A percentile compares a stretch with the other conserved stretches of the same genome.
These are phyloP conservation scores for Pisolithus orientalis DNA, from an alignment of 768 basidiomycete species.

Conservation along the genomic window DNA sequence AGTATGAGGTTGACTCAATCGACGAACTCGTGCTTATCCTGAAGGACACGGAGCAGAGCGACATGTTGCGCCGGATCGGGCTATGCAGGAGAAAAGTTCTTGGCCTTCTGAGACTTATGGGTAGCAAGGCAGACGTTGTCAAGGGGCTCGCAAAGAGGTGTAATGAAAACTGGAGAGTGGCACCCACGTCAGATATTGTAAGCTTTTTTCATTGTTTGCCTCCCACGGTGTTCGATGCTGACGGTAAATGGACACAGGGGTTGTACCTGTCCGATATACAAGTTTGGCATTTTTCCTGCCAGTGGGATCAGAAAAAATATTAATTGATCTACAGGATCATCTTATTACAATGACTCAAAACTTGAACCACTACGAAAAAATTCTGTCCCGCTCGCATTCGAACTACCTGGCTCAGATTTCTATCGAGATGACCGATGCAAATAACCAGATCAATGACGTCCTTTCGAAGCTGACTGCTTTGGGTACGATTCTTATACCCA, in stretches of 20 bases:
- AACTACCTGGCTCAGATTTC: constrained; percentile 99
- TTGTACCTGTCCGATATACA: constrained; percentile 95
- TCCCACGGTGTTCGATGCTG: neutral
- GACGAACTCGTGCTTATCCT: constrained; percentile 96
- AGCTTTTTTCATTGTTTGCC: constrained; percentile 15
- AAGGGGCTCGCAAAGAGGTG: constrained; percentile 97
- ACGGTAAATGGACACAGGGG: constrained; percentile 45
- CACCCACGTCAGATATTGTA: constrained; percentile 95
- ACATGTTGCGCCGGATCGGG: constrained; percentile 96
- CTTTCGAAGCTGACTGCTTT: constrained; percentile 94
- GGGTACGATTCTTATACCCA: constrained; percentile 94
- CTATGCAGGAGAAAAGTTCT: constrained; percentile 99
- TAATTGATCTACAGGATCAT: constrained; percentile 59
- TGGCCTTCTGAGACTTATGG: constrained; percentile 94
- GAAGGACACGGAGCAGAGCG: constrained; percentile 69
- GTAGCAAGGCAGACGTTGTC: constrained; percentile 99
- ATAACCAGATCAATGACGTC: constrained; percentile 99
- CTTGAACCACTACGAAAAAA: constrained; percentile 99
- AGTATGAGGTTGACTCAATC: constrained; percentile 98
- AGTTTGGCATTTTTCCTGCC: constrained; percentile 29
- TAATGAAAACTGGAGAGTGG: constrained; percentile 98
- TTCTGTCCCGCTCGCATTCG: constrained; percentile 95
- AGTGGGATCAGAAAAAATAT: neutral
- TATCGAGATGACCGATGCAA: constrained; percentile 99
- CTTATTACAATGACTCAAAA: constrained; percentile 99